Base-by-base conservation (phyloP, 2,329 filamentous ascomycete genomes). In the Aureobasidium uvarum region DNA sequence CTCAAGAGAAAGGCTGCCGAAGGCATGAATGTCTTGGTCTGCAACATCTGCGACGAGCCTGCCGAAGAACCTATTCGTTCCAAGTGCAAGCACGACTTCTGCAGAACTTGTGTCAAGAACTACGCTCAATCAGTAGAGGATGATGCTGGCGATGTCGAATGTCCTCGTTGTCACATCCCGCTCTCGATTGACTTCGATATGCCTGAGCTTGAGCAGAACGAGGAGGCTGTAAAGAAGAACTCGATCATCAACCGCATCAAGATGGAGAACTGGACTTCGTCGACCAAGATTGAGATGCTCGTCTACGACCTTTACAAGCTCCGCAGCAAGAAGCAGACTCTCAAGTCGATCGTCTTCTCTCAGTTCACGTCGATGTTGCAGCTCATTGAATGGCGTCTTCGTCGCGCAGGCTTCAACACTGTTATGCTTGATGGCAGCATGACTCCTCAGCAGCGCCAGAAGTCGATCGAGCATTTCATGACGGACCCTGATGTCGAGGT, bases 191-290 rank as follows among this genome's bases (percentile, higher is more conserved):
- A 99, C 76, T 86, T 97, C 45, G 94, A 97, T 74, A 93, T 97
- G 78, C 92, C 93, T 0, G 93, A 96, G 70, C 93, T 97, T 63
- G 93, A 96, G 77, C 93, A 97, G 77, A 91, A 97, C 68, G 90
- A 94, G 75, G 84, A 86, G 1, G 79, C 88, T 7, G 87, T 96
- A 67, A 97, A 96, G 84, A 97, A 97, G 79, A 93, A 88, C 16
- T 96, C 92, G 1, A 99, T 99, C 76, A 96, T 98, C 82, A 98
- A 98, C 76, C 90, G 95, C 64, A 98, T 99, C 79, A 92, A 94
- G 78, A 97, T 98, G 93, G 91, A 96, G 75, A 91, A 98, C 72
- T 99, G 95, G 95, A 96, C 92, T 0, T 96, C 92, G 0, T 97
- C 92, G 1, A 97, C 93, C 68, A 99, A 99, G 81, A 99, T 99